phyloP scores from a whole-genome alignment of 148 eudicot genomes.

The Bassia scoparia region DNA sequence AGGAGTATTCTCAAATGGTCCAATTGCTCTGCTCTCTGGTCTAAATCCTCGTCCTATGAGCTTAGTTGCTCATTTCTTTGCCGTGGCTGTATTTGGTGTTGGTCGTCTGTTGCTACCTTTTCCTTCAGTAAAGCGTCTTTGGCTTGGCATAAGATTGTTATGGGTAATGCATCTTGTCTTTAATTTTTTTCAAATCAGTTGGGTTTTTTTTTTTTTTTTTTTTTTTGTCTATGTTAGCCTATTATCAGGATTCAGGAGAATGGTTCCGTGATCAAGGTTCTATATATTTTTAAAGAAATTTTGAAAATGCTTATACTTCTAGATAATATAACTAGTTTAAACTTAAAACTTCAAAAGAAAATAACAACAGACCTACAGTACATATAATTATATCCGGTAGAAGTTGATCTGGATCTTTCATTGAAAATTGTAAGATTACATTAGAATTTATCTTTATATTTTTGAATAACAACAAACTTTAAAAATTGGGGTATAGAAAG shows the following conservation, averaged over 20 bases:
- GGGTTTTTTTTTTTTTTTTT: too few relatives aligned
- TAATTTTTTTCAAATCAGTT: not conserved
- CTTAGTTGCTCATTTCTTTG: conserved; percentile 71
- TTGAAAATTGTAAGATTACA: too few relatives aligned
- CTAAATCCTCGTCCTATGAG: conserved; percentile 64
- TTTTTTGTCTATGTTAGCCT: not conserved
- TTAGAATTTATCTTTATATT: too few relatives aligned
- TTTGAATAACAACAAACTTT: too few relatives aligned
- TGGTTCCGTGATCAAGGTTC: not conserved
- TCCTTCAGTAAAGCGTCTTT: conserved; percentile 60
- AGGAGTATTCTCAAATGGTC: conserved; percentile 65
- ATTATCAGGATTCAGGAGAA: not conserved
- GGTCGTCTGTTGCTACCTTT: conserved; percentile 71
- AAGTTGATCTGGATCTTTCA: too few relatives aligned
- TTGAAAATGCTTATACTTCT: too few relatives aligned
- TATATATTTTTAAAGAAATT: too few relatives aligned
- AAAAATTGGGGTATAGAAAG: too few relatives aligned
- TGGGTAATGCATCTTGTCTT: conserved; percentile 37
- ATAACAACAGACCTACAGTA: too few relatives aligned
- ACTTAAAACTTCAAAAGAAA: too few relatives aligned
- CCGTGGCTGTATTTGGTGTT: conserved; percentile 70
- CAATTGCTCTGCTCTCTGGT: conserved; percentile 69
- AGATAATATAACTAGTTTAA: too few relatives aligned
- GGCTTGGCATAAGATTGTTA: conserved; percentile 55
- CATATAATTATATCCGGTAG: too few relatives aligned